Evolutionary conservation across 192 early-diverging fungal species (phyloP).

Genomic region (Rhizophagus sp.): DNA sequence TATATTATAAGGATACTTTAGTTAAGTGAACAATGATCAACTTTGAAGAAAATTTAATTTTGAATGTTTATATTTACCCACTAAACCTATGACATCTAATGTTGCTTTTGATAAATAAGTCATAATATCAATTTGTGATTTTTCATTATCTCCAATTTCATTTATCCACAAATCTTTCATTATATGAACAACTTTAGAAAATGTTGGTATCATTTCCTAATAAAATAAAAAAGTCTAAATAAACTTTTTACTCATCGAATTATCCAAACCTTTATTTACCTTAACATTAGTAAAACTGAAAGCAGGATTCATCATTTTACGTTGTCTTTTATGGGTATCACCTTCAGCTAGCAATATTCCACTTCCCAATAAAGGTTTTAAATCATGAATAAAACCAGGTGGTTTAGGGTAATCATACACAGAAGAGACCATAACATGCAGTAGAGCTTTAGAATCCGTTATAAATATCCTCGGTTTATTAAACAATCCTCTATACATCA

Average conservation of each 20-base stretch:
- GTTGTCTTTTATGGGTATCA: conserved; percentile 48
- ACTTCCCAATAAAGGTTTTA: conserved; percentile 45
- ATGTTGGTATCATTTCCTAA: conserved; percentile 29
- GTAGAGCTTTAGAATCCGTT: conserved; percentile 50
- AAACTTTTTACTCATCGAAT: background rate
- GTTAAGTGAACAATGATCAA: too few species aligned
- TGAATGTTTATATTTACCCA: conserved; percentile 27
- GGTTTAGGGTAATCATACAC: conserved; percentile 52
- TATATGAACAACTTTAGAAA: conserved; percentile 34
- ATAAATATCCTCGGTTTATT: conserved; percentile 41
- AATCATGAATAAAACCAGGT: conserved; percentile 20
- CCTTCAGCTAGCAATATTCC: conserved; percentile 58
- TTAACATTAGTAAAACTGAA: conserved; percentile 49
- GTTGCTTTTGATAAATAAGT: conserved; percentile 42
- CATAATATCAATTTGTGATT: conserved; percentile 42
- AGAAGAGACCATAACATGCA: conserved; percentile 44
- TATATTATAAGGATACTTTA: background rate
- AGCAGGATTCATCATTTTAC: conserved; percentile 60
- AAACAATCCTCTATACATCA: conserved; percentile 49
- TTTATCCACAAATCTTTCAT: conserved; percentile 44
- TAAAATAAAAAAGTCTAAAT: background rate
- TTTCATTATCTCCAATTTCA: conserved; percentile 28
- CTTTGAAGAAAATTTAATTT: too few species aligned
- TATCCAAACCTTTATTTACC: conserved; percentile 33
- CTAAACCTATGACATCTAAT: conserved; percentile 48